Percentiles rank a stretch among this genome's conserved stretches.
These are phyloP conservation scores for Prunella vulgaris DNA, from an alignment of 257 asterid genomes.

Conservation along the genomic window DNA sequence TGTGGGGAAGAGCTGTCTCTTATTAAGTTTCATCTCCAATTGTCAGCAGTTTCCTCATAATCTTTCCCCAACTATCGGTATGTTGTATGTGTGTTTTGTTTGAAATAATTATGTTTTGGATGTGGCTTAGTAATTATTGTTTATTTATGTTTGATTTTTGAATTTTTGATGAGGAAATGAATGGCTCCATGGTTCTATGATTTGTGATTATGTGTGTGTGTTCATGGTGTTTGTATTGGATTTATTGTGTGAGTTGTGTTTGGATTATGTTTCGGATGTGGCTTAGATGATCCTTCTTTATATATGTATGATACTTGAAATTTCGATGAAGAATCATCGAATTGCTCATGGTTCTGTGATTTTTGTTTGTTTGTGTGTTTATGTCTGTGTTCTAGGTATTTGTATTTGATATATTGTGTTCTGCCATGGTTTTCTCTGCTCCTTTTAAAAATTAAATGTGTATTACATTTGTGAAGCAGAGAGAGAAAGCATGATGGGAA, in stretches of 20 bases:
- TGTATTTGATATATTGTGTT: neutral
- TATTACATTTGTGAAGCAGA: neutral
- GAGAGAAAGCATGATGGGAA: neutral
- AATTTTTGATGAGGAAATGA: neutral
- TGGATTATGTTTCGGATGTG: too few species aligned
- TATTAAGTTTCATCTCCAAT: conserved; percentile 58
- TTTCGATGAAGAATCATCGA: neutral
- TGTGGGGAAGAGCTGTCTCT: conserved; percentile 86
- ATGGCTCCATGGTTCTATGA: neutral
- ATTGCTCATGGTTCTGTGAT: neutral
- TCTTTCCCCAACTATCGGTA: conserved; percentile 80
- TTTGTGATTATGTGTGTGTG: neutral
- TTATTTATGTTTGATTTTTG: neutral
- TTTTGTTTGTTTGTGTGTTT: neutral
- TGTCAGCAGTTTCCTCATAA: conserved; percentile 49
- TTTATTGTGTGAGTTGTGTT: neutral
- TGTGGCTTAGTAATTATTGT: neutral
- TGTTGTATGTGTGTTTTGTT: neutral
- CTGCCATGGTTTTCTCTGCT: neutral
- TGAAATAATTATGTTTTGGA: neutral
- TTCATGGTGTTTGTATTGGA: neutral
- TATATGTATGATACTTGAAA: too few species aligned
- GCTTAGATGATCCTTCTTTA: neutral
- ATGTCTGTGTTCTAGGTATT: neutral
- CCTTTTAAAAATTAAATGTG: neutral